These are phyloP conservation scores for Agrocybe chaxingu DNA, from an alignment of 768 basidiomycete genomes.

Conservation along the genomic window DNA sequence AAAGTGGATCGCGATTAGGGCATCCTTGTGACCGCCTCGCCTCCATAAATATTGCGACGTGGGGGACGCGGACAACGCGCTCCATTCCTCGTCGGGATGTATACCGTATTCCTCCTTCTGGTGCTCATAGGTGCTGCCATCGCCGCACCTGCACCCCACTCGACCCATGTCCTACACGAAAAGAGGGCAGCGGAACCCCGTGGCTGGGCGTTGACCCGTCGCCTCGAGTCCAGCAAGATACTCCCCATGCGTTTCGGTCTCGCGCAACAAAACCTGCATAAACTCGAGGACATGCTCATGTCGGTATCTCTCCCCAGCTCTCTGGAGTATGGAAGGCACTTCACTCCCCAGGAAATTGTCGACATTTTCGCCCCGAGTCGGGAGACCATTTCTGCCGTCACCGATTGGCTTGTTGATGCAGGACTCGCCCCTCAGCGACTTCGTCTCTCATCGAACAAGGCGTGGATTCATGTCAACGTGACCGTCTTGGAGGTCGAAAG, in stretches of 20 bases:
- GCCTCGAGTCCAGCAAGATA: constrained; percentile 21
- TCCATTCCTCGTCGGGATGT: neutral
- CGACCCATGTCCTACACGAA: constrained; percentile 26
- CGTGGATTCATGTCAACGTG: constrained; percentile 39
- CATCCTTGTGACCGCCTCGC: no score
- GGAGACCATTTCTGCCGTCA: constrained; percentile 38
- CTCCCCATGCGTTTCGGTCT: constrained; percentile 51
- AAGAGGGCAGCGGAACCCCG: constrained; percentile 24
- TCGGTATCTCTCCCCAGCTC: constrained; percentile 49
- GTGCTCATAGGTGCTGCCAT: constrained; percentile 9
- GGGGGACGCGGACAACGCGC: neutral
- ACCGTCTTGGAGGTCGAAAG: constrained; percentile 38
- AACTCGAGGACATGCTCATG: constrained; percentile 41
- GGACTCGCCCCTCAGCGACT: constrained; percentile 38
- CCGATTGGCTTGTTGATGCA: constrained; percentile 38
- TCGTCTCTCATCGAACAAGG: constrained; percentile 33
- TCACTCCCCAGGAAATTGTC: constrained; percentile 38
- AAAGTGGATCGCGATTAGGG: no score
- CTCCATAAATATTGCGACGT: no score
- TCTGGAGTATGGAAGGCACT: constrained; percentile 46
- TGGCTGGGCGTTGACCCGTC: constrained; percentile 21
- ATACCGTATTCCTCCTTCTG: neutral
- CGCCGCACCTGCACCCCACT: constrained; percentile 17
- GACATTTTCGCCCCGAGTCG: constrained; percentile 21
- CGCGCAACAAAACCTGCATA: constrained; percentile 40